Base-by-base conservation (phyloP, 1,284 basidiomycete genomes). In the Grifola frondosa region DNA sequence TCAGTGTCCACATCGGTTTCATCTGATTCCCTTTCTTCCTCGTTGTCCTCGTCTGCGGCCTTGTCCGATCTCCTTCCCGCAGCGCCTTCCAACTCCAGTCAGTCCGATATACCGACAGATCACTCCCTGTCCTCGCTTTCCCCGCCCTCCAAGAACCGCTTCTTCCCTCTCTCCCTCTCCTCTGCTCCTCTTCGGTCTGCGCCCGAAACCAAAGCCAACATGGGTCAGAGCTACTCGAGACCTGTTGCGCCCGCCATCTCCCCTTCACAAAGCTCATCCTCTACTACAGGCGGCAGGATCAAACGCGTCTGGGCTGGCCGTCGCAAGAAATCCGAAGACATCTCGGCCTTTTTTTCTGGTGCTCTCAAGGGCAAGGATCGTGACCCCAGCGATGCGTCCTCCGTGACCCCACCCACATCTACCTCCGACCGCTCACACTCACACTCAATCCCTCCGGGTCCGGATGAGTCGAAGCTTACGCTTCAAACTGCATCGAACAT, bases 291-390 rank as follows among this genome's bases (percentile, higher is more conserved):
- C 22, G 67, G 66, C 53, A 78, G 75, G 57, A 65, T 88, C 46
- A 81, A 78, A 54, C 81, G 82, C 43, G 82, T 77, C 15, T 81
- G 85, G 56, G 77, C 64, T 30, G 71, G 66, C 8, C 74, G 83
- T 35, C 71, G 80, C 55, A 87, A 83, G 69, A 82, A 80, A 60
- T 76, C 80, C 8, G 78, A 82, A 54, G 73, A 77, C 54, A 57
- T 57, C 38, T 49, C 58, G 15, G 46, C 54, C 9, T 22, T 53
- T 26, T 49, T 59, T 44, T 21, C 53, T 7, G 25, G 31, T 33
- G 62, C 31, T 26, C 58, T 36, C 43, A 65, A 58, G 40, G 59
- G 59, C 48, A 67, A 61, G 44, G 60, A 51, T 31, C 57, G 53
- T 63, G 53, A 68, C 63, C 25, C 59, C 40, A 46, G 44, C 20